Evolutionary conservation across 2,329 filamentous ascomycete species (phyloP), one percentile per base, ranked within the genome.

Genomic region (Bipolaris cookei): DNA sequence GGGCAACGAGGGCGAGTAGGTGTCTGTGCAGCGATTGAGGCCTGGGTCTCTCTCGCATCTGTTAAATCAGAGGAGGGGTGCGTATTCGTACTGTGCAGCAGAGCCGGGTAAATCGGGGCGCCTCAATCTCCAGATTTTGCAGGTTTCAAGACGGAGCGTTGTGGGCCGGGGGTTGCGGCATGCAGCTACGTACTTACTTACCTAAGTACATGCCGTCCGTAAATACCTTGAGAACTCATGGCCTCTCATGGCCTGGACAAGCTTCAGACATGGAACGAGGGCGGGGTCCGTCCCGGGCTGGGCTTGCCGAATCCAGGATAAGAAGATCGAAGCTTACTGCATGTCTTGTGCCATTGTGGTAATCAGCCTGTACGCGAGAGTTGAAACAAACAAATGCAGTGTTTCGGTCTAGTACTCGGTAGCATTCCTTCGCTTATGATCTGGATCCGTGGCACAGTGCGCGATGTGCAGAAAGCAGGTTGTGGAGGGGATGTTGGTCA

Each of bases 1-100:
- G 32, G 18, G 42, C 21, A 25, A 43, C 23, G 23, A 38, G 28
- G 56, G 61, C 61, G 56, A 62, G 50, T 45, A 62, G 54, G 51
- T 52, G 39, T 51, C 34, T 44, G 43, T 37, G 25, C 25, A 54
- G 38, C 41, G 55, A 54, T 51, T 47, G 49, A 37, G 55, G 37
- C 47, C 45, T 16, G 45, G 21, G 46, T 34, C 20, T 52, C 20
- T 25, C 23, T 25, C 25, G 25, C 25, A 28, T 28, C 25, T 28
- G 8, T 28, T 28, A 8, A 28, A 28, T 28, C 25, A 8, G 25
- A 28, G 25, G 25, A 28, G 25, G 25, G 25, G 8, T 28, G 25
- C 25, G 25, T 28, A 28, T 28, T 28, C 25, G 25, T 28, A 28
- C 8, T 28, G 25, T 28, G 25, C 25, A 23, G 32, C 44, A 35